Evolutionary conservation across 495 filamentous ascomycete genomes (phyloP).

Genomic region (Penicillium lividum): DNA sequence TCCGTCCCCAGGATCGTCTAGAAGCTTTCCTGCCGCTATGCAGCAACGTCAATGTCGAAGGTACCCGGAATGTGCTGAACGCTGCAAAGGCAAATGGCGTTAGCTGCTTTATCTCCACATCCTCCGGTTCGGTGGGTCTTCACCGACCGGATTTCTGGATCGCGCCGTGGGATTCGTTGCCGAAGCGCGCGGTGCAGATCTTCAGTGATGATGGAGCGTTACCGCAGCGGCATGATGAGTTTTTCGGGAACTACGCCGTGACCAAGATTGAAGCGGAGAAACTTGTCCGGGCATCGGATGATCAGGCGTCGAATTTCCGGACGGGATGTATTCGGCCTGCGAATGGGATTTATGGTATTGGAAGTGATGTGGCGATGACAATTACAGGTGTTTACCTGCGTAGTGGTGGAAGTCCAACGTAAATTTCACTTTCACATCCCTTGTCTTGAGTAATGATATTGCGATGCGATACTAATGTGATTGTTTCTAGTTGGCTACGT

Average conservation of each 20-base stretch:
- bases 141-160: constrained; percentile 49
- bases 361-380: constrained; percentile 46
- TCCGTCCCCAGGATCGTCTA: constrained; percentile 51
- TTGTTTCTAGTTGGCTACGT: constrained; percentile 42
- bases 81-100: constrained; percentile 49
- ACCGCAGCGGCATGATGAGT: constrained; percentile 45
- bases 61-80: constrained; percentile 51
- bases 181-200: constrained; percentile 42
- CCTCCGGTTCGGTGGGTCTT: constrained; percentile 53
- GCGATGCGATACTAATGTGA: too few relatives aligned
- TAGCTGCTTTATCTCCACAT: constrained; percentile 55
- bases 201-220: constrained; percentile 48
- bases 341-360: constrained; percentile 61
- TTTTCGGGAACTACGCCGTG: constrained; percentile 58
- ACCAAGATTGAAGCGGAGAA: constrained; percentile 57
- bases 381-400: constrained; percentile 44
- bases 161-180: constrained; percentile 46
- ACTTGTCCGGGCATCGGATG: constrained; percentile 49
- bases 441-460: too few relatives aligned
- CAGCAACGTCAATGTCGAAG: constrained; percentile 55
- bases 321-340: constrained; percentile 59
- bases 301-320: constrained; percentile 42
- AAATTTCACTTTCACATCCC: constrained; percentile 16
- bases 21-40: constrained; percentile 44
- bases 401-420: constrained; percentile 38